phyloP scores from a whole-genome alignment of 192 early-diverging fungal genomes.

The Coemansia sp. region DNA sequence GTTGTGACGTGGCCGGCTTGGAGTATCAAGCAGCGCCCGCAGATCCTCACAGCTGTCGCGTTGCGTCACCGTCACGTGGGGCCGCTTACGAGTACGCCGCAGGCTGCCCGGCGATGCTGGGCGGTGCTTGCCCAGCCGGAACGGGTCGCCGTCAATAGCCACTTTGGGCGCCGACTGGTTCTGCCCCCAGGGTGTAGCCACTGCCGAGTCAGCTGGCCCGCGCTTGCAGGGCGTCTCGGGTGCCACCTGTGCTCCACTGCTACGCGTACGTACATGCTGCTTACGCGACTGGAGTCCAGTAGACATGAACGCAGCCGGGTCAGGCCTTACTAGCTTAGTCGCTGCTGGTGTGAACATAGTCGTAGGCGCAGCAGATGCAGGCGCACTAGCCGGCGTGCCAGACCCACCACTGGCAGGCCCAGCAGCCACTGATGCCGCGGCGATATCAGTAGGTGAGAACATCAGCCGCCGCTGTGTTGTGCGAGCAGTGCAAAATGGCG shows the following conservation, averaged over 20 bases:
- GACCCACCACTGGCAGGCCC: constrained; percentile 28
- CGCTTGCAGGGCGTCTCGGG: constrained; percentile 56
- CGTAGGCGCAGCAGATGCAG: constrained; percentile 4
- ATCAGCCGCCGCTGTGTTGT: constrained; percentile 29
- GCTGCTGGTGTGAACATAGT: constrained; percentile 53
- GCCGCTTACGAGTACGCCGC: constrained; percentile 46
- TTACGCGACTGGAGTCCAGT: constrained; percentile 54
- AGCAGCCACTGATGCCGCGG: constrained; percentile 16
- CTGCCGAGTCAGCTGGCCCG: constrained; percentile 4
- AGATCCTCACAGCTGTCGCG: constrained; percentile 14
- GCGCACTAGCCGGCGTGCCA: constrained; percentile 15
- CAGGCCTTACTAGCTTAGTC: constrained; percentile 55
- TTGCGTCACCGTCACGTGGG: constrained; percentile 30
- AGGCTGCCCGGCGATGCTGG: constrained; percentile 49
- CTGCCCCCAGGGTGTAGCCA: constrained; percentile 6
- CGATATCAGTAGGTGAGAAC: constrained; percentile 36
- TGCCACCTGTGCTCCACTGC: constrained; percentile 24
- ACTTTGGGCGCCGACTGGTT: constrained; percentile 15
- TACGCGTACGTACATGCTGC: constrained; percentile 40
- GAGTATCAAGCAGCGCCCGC: constrained; percentile 34
- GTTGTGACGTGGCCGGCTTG: constrained; percentile 46
- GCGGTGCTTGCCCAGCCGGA: constrained; percentile 52
- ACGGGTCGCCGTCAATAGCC: constrained; percentile 25
- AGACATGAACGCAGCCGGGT: constrained; percentile 52
- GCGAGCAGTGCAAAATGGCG: not conserved